Base-by-base conservation (phyloP, 1,284 basidiomycete genomes). In the Mycena sp. region DNA sequence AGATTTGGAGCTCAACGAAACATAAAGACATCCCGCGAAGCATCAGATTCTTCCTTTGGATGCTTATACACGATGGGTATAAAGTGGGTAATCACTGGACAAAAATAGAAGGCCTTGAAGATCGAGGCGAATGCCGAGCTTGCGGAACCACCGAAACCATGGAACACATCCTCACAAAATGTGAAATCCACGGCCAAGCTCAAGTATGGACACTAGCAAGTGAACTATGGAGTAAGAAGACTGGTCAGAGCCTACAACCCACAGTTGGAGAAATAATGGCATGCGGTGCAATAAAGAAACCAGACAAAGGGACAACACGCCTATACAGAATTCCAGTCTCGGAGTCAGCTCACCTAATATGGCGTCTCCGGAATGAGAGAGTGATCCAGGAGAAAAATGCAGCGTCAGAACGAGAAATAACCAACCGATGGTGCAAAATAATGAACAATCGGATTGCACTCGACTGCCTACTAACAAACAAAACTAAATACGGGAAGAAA, bases 311-410 rank as follows among this genome's bases (percentile, higher is more conserved):
- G 10, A n/a, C 29, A 21, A n/a, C 19, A 6, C 6, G 46, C 6
- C 19, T 45, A 2, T 51, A 63, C 23, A 19, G 49, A 19, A 66
- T 66, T 26, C 21, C 63, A 11, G 46, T 55, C 37, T 53, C 64
- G 3, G 64, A 66, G 54, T 45, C 49, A 0, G 55, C 61, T 5
- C 50, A 52, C 49, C 48, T 63, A 2, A 53, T 59, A 3, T 59
- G 57, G 61, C 7, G 14, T 9, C 32, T 35, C 32, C 14, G 59
- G 46, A 26, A 44, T 63, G 3, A 29, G 61, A 23, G 44, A 40
- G 32, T 35, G 9, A 35, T 35, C 7, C 7, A 14, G 14, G 32
- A 9, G 32, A 35, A 35, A 35, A 14, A 35, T 35, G 32, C 32
- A 7, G 9, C 32, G 7, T 35, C 32, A 35, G 14, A 9, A 7